phyloP scores from a whole-genome alignment of 257 asterid species.

The Solanum bulbocastanum region DNA sequence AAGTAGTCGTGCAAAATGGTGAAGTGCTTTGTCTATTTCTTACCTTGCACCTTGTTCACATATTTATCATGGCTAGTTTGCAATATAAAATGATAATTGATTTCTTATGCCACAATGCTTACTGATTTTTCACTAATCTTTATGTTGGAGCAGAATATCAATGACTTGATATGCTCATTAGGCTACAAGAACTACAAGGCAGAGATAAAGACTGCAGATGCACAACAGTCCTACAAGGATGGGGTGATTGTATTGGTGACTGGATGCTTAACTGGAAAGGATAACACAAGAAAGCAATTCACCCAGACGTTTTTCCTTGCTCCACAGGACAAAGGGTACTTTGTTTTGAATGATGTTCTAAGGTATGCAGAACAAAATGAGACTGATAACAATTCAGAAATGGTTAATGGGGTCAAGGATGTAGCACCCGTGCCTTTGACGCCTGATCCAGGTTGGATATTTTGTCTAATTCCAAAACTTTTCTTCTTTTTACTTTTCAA shows the following conservation, averaged over 20 bases:
- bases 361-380: conserved; percentile 55
- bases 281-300: conserved; percentile 54
- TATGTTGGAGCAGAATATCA: conserved; percentile 50
- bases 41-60: not conserved
- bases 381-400: conserved; percentile 13
- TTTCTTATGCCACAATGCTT: not conserved
- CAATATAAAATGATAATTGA: not conserved
- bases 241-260: conserved; percentile 86
- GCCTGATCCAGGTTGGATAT: conserved; percentile 46
- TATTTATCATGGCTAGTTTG: not conserved
- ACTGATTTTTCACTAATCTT: not conserved
- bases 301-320: conserved; percentile 89
- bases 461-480: not conserved
- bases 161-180: conserved; percentile 70
- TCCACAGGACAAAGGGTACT: conserved; percentile 89
- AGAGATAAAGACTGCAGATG: conserved; percentile 88
- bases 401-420: conserved; percentile 25
- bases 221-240: conserved; percentile 63
- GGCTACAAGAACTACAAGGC: conserved; percentile 84
- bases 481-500: not conserved
- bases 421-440: conserved; percentile 18
- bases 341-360: conserved; percentile 70
- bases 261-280: conserved; percentile 82
- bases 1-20: not conserved
- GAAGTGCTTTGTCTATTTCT: not conserved